Evolutionary conservation across 1,284 basidiomycete genomes (phyloP).

Genomic region (Cryptococcus sp.): DNA sequence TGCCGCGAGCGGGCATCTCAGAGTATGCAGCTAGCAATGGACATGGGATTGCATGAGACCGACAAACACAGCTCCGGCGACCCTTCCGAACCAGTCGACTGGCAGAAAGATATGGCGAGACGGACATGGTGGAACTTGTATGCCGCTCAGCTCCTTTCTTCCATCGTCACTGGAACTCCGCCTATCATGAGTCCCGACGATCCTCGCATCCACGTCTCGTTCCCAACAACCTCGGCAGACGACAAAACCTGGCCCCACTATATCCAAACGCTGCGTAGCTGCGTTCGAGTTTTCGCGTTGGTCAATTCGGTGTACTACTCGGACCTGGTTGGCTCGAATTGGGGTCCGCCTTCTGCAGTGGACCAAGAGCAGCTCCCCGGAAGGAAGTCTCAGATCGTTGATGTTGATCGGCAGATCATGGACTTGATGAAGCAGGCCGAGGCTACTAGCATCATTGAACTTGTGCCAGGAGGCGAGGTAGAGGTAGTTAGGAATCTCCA

Average conservation of each 20-base stretch:
- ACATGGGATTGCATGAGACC: constrained; percentile 49
- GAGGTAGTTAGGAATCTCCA: constrained; percentile 53
- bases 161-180: constrained; percentile 35
- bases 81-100: constrained; percentile 47
- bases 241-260: constrained; percentile 51
- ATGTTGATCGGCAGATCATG: constrained; percentile 45
- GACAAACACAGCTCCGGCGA: constrained; percentile 31
- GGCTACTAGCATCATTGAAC: constrained; percentile 40
- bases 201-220: constrained; percentile 45
- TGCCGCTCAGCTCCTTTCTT: constrained; percentile 36
- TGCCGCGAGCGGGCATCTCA: constrained; percentile 36
- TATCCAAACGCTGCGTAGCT: constrained; percentile 44
- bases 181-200: constrained; percentile 48
- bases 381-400: constrained; percentile 34
- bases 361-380: constrained; percentile 8
- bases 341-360: neutral
- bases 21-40: constrained; percentile 47
- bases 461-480: constrained; percentile 52
- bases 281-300: constrained; percentile 38
- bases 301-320: constrained; percentile 45
- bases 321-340: neutral
- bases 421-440: constrained; percentile 50
- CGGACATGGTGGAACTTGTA: constrained; percentile 54
- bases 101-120: constrained; percentile 48
- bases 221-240: constrained; percentile 44